These are phyloP conservation scores for Colletotrichum sp. DNA, from an alignment of 2,329 filamentous ascomycete species.

Conservation along the genomic window DNA sequence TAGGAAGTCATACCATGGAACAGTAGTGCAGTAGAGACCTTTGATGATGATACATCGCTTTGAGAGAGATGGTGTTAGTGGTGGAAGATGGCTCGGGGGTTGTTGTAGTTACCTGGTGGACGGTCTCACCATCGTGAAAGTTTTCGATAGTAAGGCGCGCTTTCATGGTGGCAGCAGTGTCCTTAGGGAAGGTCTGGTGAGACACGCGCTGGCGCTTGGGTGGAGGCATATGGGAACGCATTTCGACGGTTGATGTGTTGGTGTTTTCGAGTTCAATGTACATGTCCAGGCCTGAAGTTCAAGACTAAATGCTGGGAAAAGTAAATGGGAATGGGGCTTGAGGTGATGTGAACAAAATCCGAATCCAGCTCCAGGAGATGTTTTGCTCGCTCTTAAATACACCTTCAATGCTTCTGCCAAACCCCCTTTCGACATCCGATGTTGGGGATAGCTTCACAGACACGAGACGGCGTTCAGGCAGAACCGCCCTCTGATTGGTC, in stretches of 20 bases:
- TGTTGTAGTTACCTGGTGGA: background rate
- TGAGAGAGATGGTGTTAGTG: background rate
- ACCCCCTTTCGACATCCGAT: background rate
- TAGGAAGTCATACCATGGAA: background rate
- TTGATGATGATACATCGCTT: conserved; percentile 12
- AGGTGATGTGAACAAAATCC: background rate
- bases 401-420: fast-evolving
- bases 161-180: background rate
- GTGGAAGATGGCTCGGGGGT: background rate
- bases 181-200: background rate
- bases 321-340: background rate
- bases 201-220: background rate
- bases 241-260: too few relatives aligned
- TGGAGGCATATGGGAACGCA: background rate
- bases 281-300: background rate
- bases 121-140: background rate
- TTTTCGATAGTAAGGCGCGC: background rate
- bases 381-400: background rate
- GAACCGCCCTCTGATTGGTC: background rate
- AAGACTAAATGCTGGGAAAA: fast-evolving
- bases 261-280: background rate
- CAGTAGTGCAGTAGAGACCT: background rate
- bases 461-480: background rate
- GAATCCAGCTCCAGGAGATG: fast-evolving
- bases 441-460: background rate